Evolutionary conservation across 2,329 filamentous ascomycete genomes (phyloP), one percentile per base, ranked within the genome.

Genomic region (Bipolaris oryzae): DNA sequence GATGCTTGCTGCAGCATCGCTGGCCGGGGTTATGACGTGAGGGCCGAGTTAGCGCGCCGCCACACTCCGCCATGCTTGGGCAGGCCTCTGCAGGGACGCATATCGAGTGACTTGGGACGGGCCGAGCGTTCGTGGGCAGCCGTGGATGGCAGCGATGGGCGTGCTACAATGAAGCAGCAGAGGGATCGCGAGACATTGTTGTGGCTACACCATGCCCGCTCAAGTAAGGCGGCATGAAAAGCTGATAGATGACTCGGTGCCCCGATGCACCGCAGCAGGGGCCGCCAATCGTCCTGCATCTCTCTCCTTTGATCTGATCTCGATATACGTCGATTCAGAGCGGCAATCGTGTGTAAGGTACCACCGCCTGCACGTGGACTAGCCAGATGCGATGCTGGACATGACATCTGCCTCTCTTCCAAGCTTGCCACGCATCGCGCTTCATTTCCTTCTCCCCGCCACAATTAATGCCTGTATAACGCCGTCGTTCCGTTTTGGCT

Each of bases 91-190:
- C 62, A 62, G 62, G 58, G 64, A 58, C 62, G 60, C 64, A 66
- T 50, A 43, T 55, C 46, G 43, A 57, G 55, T 60, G 57, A 66
- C 58, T 59, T 63, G 56, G 65, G 60, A 58, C 62, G 65, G 66
- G 55, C 67, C 64, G 66, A 60, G 53, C 53, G 55, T 57, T 52
- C 52, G 57, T 52, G 49, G 41, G 28, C 35, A 37, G 43, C 51
- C 23, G 44, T 55, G 34, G 23, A 49, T 56, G 28, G 43, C 45
- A n/a, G 61, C 69, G 70, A 71, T 72, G 63, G 58, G 63, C 58
- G 62, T 62, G 65, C 50, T 63, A 61, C 68, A 66, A 71, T 70
- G 50, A 64, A 65, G 62, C 46, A 53, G 42, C 55, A 49, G 50
- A 50, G 53, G 52, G 70, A 73, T 73, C 71, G 71, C 63, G 67